Conservation (phyloP, 768 basidiomycete species). For the Infundibulicybe gibba region DNA sequence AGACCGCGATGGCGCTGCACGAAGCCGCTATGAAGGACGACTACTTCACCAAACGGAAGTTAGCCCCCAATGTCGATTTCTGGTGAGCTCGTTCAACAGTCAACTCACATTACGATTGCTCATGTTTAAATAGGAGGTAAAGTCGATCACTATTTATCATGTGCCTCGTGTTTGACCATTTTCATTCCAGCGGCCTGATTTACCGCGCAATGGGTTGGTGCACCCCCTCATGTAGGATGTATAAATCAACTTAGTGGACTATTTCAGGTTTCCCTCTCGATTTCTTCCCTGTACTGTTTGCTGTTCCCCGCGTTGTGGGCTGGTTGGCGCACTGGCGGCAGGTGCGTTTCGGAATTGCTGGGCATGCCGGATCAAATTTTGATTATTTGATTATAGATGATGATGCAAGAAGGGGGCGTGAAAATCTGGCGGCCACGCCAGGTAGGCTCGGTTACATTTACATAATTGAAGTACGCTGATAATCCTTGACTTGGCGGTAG, state of each 20-base stretch:
- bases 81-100: constrained; percentile 46
- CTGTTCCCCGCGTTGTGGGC: constrained; percentile 87
- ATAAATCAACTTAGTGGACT: too few species aligned
- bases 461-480: too few species aligned
- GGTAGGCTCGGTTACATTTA: constrained; percentile 31
- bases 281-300: constrained; percentile 93
- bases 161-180: constrained; percentile 2
- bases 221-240: not conserved
- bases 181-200: constrained; percentile 64
- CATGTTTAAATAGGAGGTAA: constrained; percentile 49
- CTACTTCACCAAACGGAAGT: constrained; percentile 77
- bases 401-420: constrained; percentile 84
- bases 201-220: constrained; percentile 85
- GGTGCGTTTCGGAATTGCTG: constrained; percentile 31
- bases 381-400: constrained; percentile 57
- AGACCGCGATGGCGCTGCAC: constrained; percentile 87
- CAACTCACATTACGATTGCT: constrained; percentile 8
- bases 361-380: constrained; percentile 3
- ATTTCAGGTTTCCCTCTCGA: constrained; percentile 81
- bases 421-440: constrained; percentile 93
- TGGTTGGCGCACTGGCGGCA: constrained; percentile 94
- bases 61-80: constrained; percentile 92
- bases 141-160: constrained; percentile 7
- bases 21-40: constrained; percentile 89
- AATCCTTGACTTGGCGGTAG: constrained; percentile 32